Evolutionary conservation across 345 rosid species (phyloP).

Genomic region (Citrus reticulata): DNA sequence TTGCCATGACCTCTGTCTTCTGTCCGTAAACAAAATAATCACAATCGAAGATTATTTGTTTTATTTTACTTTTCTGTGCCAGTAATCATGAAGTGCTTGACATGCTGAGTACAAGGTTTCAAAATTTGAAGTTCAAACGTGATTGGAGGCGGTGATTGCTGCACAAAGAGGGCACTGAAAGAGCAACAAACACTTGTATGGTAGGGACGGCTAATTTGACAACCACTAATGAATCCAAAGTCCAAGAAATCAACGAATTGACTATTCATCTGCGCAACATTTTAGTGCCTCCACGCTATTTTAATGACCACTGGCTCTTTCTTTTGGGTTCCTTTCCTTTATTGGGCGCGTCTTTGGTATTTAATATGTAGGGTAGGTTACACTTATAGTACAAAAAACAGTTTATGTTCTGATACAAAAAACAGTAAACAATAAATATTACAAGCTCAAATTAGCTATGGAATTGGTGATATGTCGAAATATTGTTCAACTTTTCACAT

Average conservation of each 20-base stretch:
- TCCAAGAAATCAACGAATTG: neutral
- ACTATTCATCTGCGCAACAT: neutral
- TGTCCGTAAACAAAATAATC: neutral
- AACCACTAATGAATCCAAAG: neutral
- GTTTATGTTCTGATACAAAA: too few species aligned
- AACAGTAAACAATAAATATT: too few species aligned
- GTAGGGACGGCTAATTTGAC: conserved; percentile 13
- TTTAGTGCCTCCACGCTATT: neutral
- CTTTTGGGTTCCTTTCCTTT: too few species aligned
- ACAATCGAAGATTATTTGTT: neutral
- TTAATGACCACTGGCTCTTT: neutral
- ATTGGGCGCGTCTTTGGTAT: too few species aligned
- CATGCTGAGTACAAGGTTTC: neutral
- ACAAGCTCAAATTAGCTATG: too few species aligned
- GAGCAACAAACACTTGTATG: neutral
- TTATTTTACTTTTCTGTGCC: neutral
- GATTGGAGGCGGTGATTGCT: conserved; percentile 42
- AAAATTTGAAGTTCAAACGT: conserved; percentile 21
- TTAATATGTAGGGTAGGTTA: too few species aligned
- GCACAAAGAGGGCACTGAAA: conserved; percentile 18
- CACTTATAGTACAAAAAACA: too few species aligned
- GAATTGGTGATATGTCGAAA: too few species aligned
- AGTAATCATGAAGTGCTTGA: conserved; percentile 3
- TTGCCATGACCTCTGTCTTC: neutral
- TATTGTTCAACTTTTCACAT: neutral